Evolutionary conservation across 1,139 yeast genomes (phyloP).

Genomic region (Yarrowia galli): DNA sequence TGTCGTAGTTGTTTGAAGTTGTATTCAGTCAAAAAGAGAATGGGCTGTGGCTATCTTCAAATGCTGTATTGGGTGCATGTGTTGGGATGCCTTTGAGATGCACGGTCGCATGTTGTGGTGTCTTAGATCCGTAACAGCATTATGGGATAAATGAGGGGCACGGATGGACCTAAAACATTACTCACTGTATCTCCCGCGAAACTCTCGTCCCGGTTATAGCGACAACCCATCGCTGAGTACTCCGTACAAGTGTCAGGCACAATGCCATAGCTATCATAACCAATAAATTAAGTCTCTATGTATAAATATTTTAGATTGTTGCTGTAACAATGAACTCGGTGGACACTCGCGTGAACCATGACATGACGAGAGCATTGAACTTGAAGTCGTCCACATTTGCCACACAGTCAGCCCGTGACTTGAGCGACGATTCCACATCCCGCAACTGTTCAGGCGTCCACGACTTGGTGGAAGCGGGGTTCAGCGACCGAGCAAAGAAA

Average conservation of each 20-base stretch:
- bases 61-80: slow-evolving; percentile 1
- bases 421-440: background rate
- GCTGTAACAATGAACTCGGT: background rate
- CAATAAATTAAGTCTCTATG: slow-evolving; percentile 14
- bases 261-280: too few relatives aligned
- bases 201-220: too few relatives aligned
- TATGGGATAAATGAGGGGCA: too few relatives aligned
- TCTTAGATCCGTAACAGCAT: too few relatives aligned
- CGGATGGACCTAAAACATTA: too few relatives aligned
- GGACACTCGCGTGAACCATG: background rate
- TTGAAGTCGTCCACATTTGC: slow-evolving; percentile 10
- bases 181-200: too few relatives aligned
- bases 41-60: background rate
- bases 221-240: too few relatives aligned
- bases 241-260: background rate
- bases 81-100: slow-evolving; percentile 6
- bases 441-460: background rate
- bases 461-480: background rate
- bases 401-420: background rate
- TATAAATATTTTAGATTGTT: background rate
- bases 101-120: background rate
- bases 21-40: background rate
- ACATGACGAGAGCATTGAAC: slow-evolving; percentile 15
- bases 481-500: background rate
- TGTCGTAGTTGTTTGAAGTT: background rate